phyloP scores from a whole-genome alignment of 106 monocot genomes.

The Dioscorea dumetorum region DNA sequence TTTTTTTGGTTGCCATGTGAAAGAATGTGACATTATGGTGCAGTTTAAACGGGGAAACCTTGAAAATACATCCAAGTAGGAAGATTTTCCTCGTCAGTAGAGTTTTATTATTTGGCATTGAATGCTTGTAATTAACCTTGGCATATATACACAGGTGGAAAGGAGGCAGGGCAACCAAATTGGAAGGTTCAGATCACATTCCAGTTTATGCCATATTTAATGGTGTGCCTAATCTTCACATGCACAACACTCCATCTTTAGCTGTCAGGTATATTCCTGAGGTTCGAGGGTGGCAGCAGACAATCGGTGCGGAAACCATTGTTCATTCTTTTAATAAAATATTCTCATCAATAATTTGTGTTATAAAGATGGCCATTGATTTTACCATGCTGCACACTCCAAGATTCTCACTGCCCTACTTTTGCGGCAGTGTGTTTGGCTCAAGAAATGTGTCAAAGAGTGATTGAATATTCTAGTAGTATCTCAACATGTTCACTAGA shows the following conservation, averaged over 20 bases:
- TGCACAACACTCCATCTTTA: slow-evolving; percentile 63
- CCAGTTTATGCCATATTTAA: slow-evolving; percentile 64
- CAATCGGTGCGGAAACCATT: slow-evolving; percentile 49
- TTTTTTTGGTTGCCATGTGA: slow-evolving; percentile 75
- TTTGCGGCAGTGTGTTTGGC: no score
- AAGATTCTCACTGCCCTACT: no score
- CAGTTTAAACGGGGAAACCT: slow-evolving; percentile 64
- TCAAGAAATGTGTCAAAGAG: no score
- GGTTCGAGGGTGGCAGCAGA: slow-evolving; percentile 86
- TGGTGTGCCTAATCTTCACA: slow-evolving; percentile 53
- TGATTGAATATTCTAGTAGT: no score
- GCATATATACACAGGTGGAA: slow-evolving; percentile 62
- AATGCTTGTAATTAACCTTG: slow-evolving; percentile 2
- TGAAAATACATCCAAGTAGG: slow-evolving; percentile 63
- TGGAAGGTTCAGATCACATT: slow-evolving; percentile 96
- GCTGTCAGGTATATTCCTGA: slow-evolving; percentile 88
- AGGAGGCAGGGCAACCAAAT: slow-evolving; percentile 74
- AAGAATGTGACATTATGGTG: slow-evolving; percentile 76
- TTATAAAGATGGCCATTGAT: no score
- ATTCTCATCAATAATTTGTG: no score
- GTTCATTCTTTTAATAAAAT: no score
- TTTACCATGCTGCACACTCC: no score
- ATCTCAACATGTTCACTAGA: no score
- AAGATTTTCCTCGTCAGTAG: slow-evolving; percentile 1
- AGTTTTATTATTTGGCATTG: not conserved